Percentiles rank a stretch among this genome's conserved stretches.
Conservation (phyloP, 2,329 filamentous ascomycete species). For the Talaromyces islandicus region DNA sequence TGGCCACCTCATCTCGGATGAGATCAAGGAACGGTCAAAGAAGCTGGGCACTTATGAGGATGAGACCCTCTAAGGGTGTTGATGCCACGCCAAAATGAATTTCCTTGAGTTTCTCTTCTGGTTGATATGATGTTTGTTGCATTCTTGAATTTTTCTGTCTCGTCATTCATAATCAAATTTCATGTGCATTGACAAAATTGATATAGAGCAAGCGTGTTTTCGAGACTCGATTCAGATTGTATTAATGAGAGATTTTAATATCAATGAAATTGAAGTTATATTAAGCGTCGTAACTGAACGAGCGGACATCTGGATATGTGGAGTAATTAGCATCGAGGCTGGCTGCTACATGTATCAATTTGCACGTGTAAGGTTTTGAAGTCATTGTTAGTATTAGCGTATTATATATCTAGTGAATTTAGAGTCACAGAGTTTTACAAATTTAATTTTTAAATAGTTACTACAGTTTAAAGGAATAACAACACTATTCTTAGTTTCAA, state of each 20-base stretch:
- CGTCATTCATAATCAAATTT: not conserved
- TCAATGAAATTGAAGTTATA: not conserved
- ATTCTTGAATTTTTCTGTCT: not conserved
- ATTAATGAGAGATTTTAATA: not conserved
- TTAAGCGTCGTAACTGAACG: too few relatives aligned
- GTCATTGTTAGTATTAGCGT: too few relatives aligned
- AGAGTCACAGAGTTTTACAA: too few relatives aligned
- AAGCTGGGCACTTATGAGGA: constrained; percentile 14
- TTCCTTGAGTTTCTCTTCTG: not conserved
- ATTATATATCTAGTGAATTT: too few relatives aligned
- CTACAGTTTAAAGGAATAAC: too few relatives aligned
- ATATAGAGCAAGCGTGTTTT: not conserved
- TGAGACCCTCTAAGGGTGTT: not conserved
- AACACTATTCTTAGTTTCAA: too few relatives aligned
- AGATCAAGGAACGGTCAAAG: constrained; percentile 24
- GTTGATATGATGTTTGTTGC: not conserved
- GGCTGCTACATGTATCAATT: too few relatives aligned
- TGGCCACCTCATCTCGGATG: constrained; percentile 31
- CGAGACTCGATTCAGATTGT: not conserved
- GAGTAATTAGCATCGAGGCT: too few relatives aligned
- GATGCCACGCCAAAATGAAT: not conserved
- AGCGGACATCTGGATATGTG: too few relatives aligned
- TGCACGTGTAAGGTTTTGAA: too few relatives aligned
- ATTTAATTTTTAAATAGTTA: too few relatives aligned
- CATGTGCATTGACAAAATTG: not conserved